Base-by-base conservation (phyloP, 2,329 filamentous ascomycete genomes). In the Aschersonia sp. region DNA sequence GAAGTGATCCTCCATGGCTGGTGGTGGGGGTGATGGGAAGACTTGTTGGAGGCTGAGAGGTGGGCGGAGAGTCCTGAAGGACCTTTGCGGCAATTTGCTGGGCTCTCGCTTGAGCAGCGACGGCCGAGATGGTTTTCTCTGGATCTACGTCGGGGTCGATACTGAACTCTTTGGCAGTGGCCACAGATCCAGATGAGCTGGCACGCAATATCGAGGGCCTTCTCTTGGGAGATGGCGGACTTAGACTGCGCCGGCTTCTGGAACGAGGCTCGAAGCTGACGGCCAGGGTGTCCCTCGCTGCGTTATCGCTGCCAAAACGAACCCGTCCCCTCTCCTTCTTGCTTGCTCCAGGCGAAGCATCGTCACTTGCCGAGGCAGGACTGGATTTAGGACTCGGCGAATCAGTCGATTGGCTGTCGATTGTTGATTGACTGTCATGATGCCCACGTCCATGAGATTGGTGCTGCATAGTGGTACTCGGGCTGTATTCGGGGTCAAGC, bases 251-350 rank as follows among this genome's bases (percentile, higher is more conserved):
- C 8, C 42, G 35, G 30, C 40, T 11, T 39, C 30, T 33, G 12
- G 45, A 11, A 29, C 44, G 45, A 30, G 42, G 30, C 35, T 44
- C 47, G 32, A 52, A 47, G n/a, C 55, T 50, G 43, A 47, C 44
- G 30, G 50, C 47, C 9, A 52, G 58, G 44, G 55, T 61, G 50
- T 51, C 60, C 41, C 54, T 60, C 29, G 55, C 58, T 14, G 55
- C 66, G 31, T 68, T 66, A 49, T 62, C 66, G 58, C 68, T 72
- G 55, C 72, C 72, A 53, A 72, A 72, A 6, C 69, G 64, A 31
- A 72, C 70, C 31, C 70, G 65, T 3, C 66, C 68, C 52, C 70
- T 72, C 51, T 72, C 69, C 45, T 63, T 68, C 54, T 62, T 68
- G n/a, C 42, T 49, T 7, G 49, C 46, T 5, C 44, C 49, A 0